Base-by-base conservation (phyloP, 257 asterid genomes). In the Paulownia fortunei region DNA sequence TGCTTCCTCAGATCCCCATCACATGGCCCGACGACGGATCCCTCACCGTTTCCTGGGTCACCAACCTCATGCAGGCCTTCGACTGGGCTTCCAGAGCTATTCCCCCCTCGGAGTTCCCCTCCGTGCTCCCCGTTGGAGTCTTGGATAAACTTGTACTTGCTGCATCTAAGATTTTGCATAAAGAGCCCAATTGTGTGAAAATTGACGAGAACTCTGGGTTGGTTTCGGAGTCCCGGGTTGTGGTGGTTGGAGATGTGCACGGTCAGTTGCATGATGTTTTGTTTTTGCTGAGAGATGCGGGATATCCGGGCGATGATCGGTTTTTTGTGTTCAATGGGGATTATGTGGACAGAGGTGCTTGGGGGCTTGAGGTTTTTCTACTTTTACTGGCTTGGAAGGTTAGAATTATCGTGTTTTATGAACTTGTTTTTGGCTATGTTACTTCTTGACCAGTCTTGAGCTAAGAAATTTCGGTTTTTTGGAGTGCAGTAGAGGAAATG, bases 311-410 rank as follows among this genome's bases (percentile, higher is more conserved):
- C 4, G 96, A 93, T 9, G 91, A 90, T 84, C 90, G 96, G 3
- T 58, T 93, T 84, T 92, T 93, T 81, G 98, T 96, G 69, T 96
- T 96, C 82, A 96, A 96, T 67, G 99, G 98, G 55, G 99, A 96
- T 84, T 96, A 96, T 76, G 99, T 96, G 55, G 99, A 96, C 78
- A 81, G 99, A 64, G 99, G 98, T 54, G 99, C 98, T 56, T 93
- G 99, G 99, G 99, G 99, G 52, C 97, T 96, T 62, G 99, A 96
- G 87, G 93, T 92, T 56, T 96, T 92, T 46, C 80, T 96, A 34
- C 73, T 87, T 30, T 76, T 96, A 78, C 86, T 93, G 76, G 97
- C 99, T 77, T 96, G 99, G 98, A 96, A 93, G 99, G 99, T 95
- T 82, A 78, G 82, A 16, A 6, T 69, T 74, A 13, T 61, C 24